Base-by-base conservation (phyloP, 1,284 basidiomycete genomes). In the Acaromyces ingoldii region DNA sequence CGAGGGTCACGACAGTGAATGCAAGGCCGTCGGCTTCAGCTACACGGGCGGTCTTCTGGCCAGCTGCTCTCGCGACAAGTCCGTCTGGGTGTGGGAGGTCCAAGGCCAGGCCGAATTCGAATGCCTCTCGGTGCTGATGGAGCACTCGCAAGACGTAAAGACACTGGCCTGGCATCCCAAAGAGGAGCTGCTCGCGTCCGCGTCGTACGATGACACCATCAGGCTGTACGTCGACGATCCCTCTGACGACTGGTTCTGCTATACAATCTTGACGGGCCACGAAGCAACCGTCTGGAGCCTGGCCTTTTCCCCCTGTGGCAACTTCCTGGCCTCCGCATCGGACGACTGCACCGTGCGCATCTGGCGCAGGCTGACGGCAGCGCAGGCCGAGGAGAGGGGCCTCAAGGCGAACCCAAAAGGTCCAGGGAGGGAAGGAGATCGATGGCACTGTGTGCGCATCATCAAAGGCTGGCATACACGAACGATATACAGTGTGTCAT, bases 1-100 rank as follows among this genome's bases (percentile, higher is more conserved):
- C 29, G 92, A 97, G 74, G 95, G 95, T 0, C 95, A 98, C 74
- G 95, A 98, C 76, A 92, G 87, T 45, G 95, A 99, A 76, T 96
- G 92, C 79, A 99, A 99, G 80, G 83, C 86, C 62, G 88, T 97
- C 0, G 88, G 85, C 2, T 98, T 90, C 77, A 92, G 88, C 17
- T 65, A 71, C 26, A 80, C 80, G 22, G 95, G 92, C 0, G 86
- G 82, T 4, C 77, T 96, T 24, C 80, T 99, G 15, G 93, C 93
- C 5, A 91, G 86, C 65, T 96, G 92, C 73, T 88, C 88, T 65
- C 81, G 95, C 55, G 95, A 98, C 78, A 96, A 97, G 78, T 90
- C 88, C 13, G 92, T 98, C 0, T 98, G 95, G 95, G 83, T 98
- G 43, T 99, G 95, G 93, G 95, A 97, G 81, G 71, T 72, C 31